These are phyloP conservation scores for Nepenthes gracilis DNA, from an alignment of 148 eudicot genomes.

Conservation along the genomic window DNA sequence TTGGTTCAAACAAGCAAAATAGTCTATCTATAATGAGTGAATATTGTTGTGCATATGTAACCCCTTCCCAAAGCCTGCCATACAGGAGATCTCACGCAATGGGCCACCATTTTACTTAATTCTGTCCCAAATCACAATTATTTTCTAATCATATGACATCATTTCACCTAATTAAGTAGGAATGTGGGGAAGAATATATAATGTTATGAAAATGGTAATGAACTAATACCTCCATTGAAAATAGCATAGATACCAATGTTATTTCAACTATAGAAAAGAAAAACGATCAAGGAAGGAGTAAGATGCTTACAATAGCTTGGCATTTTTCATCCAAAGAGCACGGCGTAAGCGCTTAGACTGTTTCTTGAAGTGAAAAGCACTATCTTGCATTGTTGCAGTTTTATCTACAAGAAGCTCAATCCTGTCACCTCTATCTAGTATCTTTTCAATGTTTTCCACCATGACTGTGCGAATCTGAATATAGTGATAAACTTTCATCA, in stretches of 20 bases:
- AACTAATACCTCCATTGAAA: too few species aligned
- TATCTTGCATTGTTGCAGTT: slow-evolving; percentile 94
- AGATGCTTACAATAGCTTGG: slow-evolving; percentile 72
- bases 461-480: slow-evolving; percentile 85
- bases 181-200: too few species aligned
- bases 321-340: slow-evolving; percentile 99
- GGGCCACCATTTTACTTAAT: neutral
- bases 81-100: too few species aligned
- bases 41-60: too few species aligned
- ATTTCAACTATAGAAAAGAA: too few species aligned
- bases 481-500: slow-evolving; percentile 10
- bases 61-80: too few species aligned
- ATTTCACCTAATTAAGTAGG: neutral
- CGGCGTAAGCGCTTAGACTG: slow-evolving; percentile 92
- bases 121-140: neutral
- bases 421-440: slow-evolving; percentile 91
- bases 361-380: slow-evolving; percentile 92
- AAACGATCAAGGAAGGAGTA: neutral
- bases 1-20: too few species aligned
- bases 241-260: too few species aligned
- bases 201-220: too few species aligned
- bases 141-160: neutral
- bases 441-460: slow-evolving; percentile 96
- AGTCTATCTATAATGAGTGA: too few species aligned
- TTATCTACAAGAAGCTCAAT: slow-evolving; percentile 99